Evolutionary conservation across 192 early-diverging fungal species (phyloP).

Genomic region (Dispira simplex): DNA sequence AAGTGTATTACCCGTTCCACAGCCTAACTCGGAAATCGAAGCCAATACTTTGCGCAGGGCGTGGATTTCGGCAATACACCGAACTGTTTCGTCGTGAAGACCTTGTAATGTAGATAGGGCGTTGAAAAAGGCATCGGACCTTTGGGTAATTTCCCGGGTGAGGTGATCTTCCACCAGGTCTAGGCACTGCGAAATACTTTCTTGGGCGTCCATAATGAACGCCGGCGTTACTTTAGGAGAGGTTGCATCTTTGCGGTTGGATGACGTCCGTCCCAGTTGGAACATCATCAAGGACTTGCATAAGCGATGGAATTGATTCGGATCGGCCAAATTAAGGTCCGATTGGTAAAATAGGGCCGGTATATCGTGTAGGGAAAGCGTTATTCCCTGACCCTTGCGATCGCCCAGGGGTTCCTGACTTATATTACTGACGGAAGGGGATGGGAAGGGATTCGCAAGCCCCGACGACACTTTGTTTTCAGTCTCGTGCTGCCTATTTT

Average conservation of each 20-base stretch:
- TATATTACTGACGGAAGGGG: conserved; percentile 29
- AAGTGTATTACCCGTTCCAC: conserved; percentile 66
- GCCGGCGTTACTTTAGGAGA: conserved; percentile 47
- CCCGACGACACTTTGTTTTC: conserved; percentile 24
- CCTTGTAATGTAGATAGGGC: conserved; percentile 86
- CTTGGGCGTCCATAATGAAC: conserved; percentile 44
- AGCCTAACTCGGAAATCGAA: conserved; percentile 40
- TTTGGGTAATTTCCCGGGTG: conserved; percentile 81
- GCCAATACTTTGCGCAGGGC: conserved; percentile 53
- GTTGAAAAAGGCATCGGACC: conserved; percentile 92
- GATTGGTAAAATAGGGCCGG: conserved; percentile 67
- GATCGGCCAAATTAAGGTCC: conserved; percentile 65
- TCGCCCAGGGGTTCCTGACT: conserved; percentile 20
- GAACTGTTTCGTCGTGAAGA: conserved; percentile 78
- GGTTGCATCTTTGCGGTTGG: conserved; percentile 30
- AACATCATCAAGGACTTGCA: conserved; percentile 67
- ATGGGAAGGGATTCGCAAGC: conserved; percentile 29
- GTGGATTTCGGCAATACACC: conserved; percentile 81
- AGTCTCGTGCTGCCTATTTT: conserved; percentile 33
- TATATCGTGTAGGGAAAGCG: conserved; percentile 62
- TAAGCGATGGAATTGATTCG: conserved; percentile 55
- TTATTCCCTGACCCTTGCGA: conserved; percentile 23
- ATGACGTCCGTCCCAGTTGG: conserved; percentile 36
- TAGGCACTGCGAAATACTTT: conserved; percentile 75
- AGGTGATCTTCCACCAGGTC: conserved; percentile 92